phyloP scores from a whole-genome alignment of 495 filamentous ascomycete species.

The Penicillium desertorum region DNA sequence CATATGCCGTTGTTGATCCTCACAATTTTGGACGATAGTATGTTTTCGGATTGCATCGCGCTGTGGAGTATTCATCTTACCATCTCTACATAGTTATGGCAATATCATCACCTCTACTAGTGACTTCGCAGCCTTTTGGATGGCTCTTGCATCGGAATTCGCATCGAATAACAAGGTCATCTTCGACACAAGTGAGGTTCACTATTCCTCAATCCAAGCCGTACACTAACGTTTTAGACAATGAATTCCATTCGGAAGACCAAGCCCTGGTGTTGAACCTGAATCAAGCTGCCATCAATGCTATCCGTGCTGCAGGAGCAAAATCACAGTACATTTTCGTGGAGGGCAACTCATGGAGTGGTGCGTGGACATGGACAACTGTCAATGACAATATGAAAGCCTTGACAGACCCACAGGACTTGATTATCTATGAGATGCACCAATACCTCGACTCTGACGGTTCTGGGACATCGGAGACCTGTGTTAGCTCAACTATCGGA shows the following conservation, averaged over 20 bases:
- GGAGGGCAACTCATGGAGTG: constrained; percentile 66
- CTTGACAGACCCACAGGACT: constrained; percentile 53
- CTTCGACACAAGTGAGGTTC: constrained; percentile 44
- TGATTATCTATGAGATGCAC: constrained; percentile 14
- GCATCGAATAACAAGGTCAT: constrained; percentile 58
- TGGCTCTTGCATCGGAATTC: constrained; percentile 56
- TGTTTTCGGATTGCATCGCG: not conserved
- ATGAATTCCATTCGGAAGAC: constrained; percentile 69
- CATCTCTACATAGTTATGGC: constrained; percentile 46
- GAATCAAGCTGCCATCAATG: constrained; percentile 70
- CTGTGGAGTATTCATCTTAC: not conserved
- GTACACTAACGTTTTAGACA: constrained; percentile 45
- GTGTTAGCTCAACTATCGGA: constrained; percentile 61
- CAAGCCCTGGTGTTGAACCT: constrained; percentile 62
- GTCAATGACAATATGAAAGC: constrained; percentile 50
- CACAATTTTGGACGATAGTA: constrained; percentile 62
- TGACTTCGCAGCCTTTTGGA: constrained; percentile 63
- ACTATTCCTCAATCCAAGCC: not conserved
- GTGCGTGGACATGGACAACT: constrained; percentile 54
- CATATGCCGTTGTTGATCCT: constrained; percentile 62
- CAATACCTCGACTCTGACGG: constrained; percentile 38
- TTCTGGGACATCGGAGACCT: constrained; percentile 56
- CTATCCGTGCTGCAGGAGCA: constrained; percentile 63
- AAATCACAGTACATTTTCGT: constrained; percentile 66
- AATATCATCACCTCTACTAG: constrained; percentile 60